A percentile compares a stretch with the other conserved stretches of the same genome.
Conservation (phyloP, 2,329 filamentous ascomycete species). For the Ascosphaera pollenicola region DNA sequence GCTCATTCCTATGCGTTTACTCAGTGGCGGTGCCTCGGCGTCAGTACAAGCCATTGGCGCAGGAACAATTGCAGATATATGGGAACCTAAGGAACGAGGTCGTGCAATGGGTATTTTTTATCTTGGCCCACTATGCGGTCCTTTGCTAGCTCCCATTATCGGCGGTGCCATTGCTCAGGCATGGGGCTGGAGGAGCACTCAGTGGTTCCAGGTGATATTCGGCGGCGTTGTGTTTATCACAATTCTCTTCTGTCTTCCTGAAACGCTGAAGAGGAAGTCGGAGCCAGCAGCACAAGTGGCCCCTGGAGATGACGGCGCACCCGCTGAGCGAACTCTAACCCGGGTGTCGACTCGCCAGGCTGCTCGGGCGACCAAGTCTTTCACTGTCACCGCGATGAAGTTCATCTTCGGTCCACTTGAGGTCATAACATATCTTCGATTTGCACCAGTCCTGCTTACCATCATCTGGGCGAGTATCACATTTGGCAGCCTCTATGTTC, state of each 20-base stretch:
- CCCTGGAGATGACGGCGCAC: constrained; percentile 3
- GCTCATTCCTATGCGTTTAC: constrained; percentile 54
- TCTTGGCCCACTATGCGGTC: constrained; percentile 53
- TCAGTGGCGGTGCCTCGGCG: constrained; percentile 54
- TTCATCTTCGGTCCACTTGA: constrained; percentile 49
- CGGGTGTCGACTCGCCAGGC: constrained; percentile 42
- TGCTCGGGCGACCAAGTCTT: constrained; percentile 30
- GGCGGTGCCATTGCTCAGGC: constrained; percentile 48
- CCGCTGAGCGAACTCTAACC: constrained; percentile 14
- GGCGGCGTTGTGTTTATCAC: constrained; percentile 27
- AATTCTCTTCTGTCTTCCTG: constrained; percentile 23
- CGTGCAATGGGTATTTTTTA: constrained; percentile 70
- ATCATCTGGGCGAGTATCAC: constrained; percentile 55
- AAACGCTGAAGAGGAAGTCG: constrained; percentile 16
- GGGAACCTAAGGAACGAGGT: constrained; percentile 50
- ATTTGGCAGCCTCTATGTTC: constrained; percentile 52
- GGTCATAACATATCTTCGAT: constrained; percentile 49
- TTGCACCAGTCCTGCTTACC: constrained; percentile 49
- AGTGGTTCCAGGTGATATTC: constrained; percentile 57
- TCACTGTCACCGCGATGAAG: background rate
- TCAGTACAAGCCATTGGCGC: constrained; percentile 67
- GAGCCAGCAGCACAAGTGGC: constrained; percentile 6
- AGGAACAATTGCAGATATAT: constrained; percentile 64
- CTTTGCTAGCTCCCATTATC: constrained; percentile 52
- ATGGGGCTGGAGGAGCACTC: constrained; percentile 53